These are phyloP conservation scores for Hypoxylon fuscum DNA, from an alignment of 495 filamentous ascomycete species.

Conservation along the genomic window DNA sequence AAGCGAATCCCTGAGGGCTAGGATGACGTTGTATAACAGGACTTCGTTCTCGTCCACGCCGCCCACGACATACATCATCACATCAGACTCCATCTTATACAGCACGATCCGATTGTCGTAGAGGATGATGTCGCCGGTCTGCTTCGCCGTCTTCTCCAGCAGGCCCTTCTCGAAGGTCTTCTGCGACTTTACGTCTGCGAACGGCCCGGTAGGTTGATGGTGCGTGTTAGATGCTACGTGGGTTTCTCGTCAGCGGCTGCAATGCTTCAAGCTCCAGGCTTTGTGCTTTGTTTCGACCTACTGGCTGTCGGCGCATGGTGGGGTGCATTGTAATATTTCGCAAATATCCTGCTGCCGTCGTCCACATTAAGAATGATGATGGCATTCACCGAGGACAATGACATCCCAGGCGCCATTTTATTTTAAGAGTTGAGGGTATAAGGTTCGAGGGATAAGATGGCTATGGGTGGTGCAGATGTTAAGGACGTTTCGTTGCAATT, in stretches of 20 bases:
- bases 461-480: slow-evolving; percentile 6
- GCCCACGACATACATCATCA: slow-evolving; percentile 96
- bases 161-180: slow-evolving; percentile 96
- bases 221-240: slow-evolving; percentile 35
- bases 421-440: slow-evolving; percentile 37
- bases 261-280: background rate
- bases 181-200: slow-evolving; percentile 89
- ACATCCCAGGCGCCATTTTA: slow-evolving; percentile 68
- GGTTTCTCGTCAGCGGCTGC: slow-evolving; percentile 4
- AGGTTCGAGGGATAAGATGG: background rate
- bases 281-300: slow-evolving; percentile 29
- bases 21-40: slow-evolving; percentile 89
- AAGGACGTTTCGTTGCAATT: slow-evolving; percentile 9
- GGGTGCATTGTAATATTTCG: slow-evolving; percentile 93
- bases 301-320: slow-evolving; percentile 70
- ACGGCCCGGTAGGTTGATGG: slow-evolving; percentile 68
- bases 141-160: slow-evolving; percentile 95
- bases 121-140: slow-evolving; percentile 91
- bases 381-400: slow-evolving; percentile 91
- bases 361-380: slow-evolving; percentile 89
- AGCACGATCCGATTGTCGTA: slow-evolving; percentile 95
- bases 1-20: slow-evolving; percentile 87
- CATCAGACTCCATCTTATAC: slow-evolving; percentile 97
- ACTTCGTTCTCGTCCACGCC: slow-evolving; percentile 96
- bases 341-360: slow-evolving; percentile 88